Conservation (phyloP, 768 basidiomycete genomes). For the Cantharellus cinnabarinus region DNA sequence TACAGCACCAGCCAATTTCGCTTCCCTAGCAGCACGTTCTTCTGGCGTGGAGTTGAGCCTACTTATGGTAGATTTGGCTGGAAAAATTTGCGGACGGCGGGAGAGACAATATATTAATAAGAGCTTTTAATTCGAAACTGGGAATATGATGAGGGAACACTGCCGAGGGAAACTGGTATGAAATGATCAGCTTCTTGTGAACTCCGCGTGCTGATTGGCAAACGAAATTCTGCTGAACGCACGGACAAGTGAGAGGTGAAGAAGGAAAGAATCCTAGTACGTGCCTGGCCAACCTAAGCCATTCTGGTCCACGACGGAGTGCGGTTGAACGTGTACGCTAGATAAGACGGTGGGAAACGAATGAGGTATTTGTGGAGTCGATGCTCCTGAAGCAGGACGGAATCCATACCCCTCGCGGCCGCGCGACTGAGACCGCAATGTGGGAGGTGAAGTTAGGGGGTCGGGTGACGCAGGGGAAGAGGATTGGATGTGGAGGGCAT, state of each 20-base stretch:
- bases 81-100: not conserved
- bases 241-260: no score
- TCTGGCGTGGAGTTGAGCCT: constrained; percentile 62
- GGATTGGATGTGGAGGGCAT: not conserved
- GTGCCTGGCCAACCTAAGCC: constrained; percentile 88
- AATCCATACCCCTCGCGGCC: constrained; percentile 69
- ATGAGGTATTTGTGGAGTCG: constrained; percentile 30
- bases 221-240: no score
- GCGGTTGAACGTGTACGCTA: not conserved
- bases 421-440: constrained; percentile 10
- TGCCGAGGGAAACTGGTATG: no score
- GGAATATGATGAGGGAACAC: not conserved
- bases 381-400: constrained; percentile 42
- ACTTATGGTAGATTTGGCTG: constrained; percentile 78
- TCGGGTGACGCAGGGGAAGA: constrained; percentile 3
- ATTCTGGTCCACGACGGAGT: constrained; percentile 27
- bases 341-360: not conserved
- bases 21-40: constrained; percentile 51
- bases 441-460: not conserved
- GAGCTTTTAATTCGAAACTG: not conserved
- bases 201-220: no score
- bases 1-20: constrained; percentile 63
- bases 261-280: not conserved
- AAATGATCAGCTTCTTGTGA: no score
- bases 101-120: not conserved